A percentile compares a stretch with the other conserved stretches of the same genome.
phyloP scores from a whole-genome alignment of 805 yeast species.

The Debaryomyces hansenii region DNA sequence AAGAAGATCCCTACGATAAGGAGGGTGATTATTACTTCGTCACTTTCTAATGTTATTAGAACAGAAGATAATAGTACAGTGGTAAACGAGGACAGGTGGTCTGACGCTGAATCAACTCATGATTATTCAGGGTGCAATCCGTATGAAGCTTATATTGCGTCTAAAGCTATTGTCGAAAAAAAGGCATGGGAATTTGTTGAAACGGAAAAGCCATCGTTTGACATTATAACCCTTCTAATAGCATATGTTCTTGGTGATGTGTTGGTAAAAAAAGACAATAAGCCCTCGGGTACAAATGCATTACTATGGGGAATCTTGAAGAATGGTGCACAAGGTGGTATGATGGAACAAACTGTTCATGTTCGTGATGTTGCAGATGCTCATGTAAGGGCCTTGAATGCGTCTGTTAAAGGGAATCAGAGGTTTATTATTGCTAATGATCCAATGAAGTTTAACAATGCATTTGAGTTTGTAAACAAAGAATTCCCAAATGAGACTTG shows the following conservation, averaged over 20 bases:
- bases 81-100: slow-evolving; percentile 15
- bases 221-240: slow-evolving; percentile 17
- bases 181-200: slow-evolving; percentile 15
- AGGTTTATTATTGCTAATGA: slow-evolving; percentile 27
- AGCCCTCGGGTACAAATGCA: neutral
- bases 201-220: slow-evolving; percentile 14
- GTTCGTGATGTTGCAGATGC: slow-evolving; percentile 4
- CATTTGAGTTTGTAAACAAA: slow-evolving; percentile 18
- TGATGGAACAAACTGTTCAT: neutral
- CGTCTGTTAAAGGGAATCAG: slow-evolving; percentile 25
- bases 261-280: neutral
- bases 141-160: slow-evolving; percentile 15
- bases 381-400: slow-evolving; percentile 28
- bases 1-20: slow-evolving; percentile 9
- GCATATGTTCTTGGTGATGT: slow-evolving; percentile 19
- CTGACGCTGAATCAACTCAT: slow-evolving; percentile 13
- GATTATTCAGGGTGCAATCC: slow-evolving; percentile 8
- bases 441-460: slow-evolving; percentile 20
- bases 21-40: slow-evolving; percentile 20
- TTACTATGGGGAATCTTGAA: neutral
- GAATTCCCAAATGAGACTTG: slow-evolving; percentile 12
- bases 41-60: slow-evolving; percentile 22
- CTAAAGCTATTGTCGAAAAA: slow-evolving; percentile 19
- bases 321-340: neutral
- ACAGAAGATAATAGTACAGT: slow-evolving; percentile 13